Evolutionary conservation across 768 basidiomycete genomes (phyloP).

Genomic region (Pulveroboletus sp.): DNA sequence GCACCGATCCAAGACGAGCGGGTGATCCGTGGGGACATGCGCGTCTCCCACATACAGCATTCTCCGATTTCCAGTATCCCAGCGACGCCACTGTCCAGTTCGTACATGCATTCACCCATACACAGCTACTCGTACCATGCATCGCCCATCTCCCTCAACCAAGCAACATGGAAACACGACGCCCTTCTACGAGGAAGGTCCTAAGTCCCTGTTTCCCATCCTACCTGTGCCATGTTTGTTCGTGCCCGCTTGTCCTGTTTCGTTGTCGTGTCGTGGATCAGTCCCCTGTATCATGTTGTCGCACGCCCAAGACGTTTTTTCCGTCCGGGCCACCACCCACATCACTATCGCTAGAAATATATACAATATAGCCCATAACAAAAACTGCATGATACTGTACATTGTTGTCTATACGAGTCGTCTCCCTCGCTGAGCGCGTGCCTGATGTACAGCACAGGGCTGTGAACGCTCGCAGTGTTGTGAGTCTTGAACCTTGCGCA

Average conservation of each 20-base stretch:
- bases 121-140: slow-evolving; percentile 41
- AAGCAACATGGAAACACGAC: slow-evolving; percentile 46
- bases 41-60: slow-evolving; percentile 29
- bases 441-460: slow-evolving; percentile 20
- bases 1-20: slow-evolving; percentile 50
- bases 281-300: slow-evolving; percentile 21
- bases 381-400: slow-evolving; percentile 31
- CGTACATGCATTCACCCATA: slow-evolving; percentile 40
- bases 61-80: slow-evolving; percentile 31
- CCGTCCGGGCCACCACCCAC: slow-evolving; percentile 6
- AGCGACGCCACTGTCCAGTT: slow-evolving; percentile 26
- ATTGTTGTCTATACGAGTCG: slow-evolving; percentile 28
- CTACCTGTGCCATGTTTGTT: background rate
- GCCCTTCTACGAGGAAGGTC: slow-evolving; percentile 35
- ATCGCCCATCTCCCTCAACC: slow-evolving; percentile 33
- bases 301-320: slow-evolving; percentile 1
- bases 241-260: slow-evolving; percentile 3
- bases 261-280: slow-evolving; percentile 17
- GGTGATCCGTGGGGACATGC: slow-evolving; percentile 29
- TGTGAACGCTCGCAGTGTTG: too few relatives aligned
- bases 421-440: slow-evolving; percentile 8
- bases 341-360: slow-evolving; percentile 27
- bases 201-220: slow-evolving; percentile 2
- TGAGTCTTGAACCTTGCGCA: too few relatives aligned
- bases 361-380: slow-evolving; percentile 28